Evolutionary conservation across 2,329 filamentous ascomycete species (phyloP), one percentile per base, ranked within the genome.

Genomic region (Diaporthe nobilis): DNA sequence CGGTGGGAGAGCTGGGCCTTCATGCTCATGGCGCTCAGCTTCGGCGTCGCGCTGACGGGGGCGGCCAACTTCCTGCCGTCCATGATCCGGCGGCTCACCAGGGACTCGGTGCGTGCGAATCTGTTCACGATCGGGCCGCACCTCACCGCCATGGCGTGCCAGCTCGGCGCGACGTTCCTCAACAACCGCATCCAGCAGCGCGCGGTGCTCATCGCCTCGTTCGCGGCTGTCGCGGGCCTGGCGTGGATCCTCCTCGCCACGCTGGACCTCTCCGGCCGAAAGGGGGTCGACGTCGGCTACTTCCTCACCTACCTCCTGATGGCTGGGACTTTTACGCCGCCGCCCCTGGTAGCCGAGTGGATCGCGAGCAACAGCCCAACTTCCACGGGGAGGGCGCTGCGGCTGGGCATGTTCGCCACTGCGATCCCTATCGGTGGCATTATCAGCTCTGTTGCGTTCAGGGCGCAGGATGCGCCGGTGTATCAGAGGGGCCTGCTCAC

Each of bases 31-130:
- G 75, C 80, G 4, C 63, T 81, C 42, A 77, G 79, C 74, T 80
- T 80, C 58, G 80, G 80, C n/a, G 79, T 81, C 25, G 79, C 77
- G 4, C 75, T 80, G 6, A 77, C 79, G n/a, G 79, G 79, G 15
- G 79, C 77, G 31, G 79, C 79, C 1, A 80, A 80, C 57, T 80
- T 80, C 73, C 75, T 80, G 20, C 79, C 79, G 20, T 83, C 85
- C 47, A 81, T 82, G 60, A 83, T 80, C 53, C 81, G 81, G 72
- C 82, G 84, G 60, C 82, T 85, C 12, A 83, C 84, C n/a, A 77
- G 63, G 15, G 81, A 80, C 13, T 80, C 83, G 2, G 76, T 79
- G 1, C 79, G 77, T 1, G 78, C 79, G 15, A 80, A 80, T 51
- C 53, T 80, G 10, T 79, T 79, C 44, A 80, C 79, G 8, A 76